Evolutionary conservation across 2,329 filamentous ascomycete species (phyloP), one percentile per base, ranked within the genome.

Genomic region (Beauveria bassiana): DNA sequence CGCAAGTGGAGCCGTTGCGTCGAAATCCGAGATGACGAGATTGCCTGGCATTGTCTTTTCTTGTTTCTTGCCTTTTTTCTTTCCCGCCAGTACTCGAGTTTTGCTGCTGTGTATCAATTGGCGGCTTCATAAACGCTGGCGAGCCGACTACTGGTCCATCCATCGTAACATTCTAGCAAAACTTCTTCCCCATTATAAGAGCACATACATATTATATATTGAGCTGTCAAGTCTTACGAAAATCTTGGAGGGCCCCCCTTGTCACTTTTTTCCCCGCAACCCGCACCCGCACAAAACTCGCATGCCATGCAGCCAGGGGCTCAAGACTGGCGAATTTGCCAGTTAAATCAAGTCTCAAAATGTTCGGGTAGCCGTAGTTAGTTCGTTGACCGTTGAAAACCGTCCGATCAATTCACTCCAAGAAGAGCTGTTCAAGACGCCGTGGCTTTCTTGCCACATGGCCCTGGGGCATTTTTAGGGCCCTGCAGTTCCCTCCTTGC

Each of bases 11-110:
- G 47, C 24, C 24, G 38, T 16, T 38, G 57, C 40, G 47, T 59
- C 49, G 47, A 59, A 59, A 34, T 34, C 38, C 38, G 34, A 59
- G 57, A 59, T 59, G 49, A 59, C 57, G 57, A 59, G 57, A 59
- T 45, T 52, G 28, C 9, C 28, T 31, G 3, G 28, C 28, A 31
- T 34, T 9, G 28, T 9, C 9, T 31, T 31, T 31, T 31, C 8
- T 31, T 31, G 2, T 31, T 31, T 31, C 9, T 34, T 31, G 10
- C 10, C 3, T 5, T 34, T 34, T 34, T 28, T 40, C 9, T 38
- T n/a, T 34, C 20, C 53, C 14, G 7, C 8, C 55, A 40, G 28
- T n/a, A 3, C 14, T 12, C 26, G 16, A n/a, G 20, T 14, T 1
- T 0, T 14, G 18, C 14, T 46, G 52, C 52, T 24, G 38, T 8